phyloP scores from a whole-genome alignment of 1,284 basidiomycete genomes.

The Ceratobasidium sp. region DNA sequence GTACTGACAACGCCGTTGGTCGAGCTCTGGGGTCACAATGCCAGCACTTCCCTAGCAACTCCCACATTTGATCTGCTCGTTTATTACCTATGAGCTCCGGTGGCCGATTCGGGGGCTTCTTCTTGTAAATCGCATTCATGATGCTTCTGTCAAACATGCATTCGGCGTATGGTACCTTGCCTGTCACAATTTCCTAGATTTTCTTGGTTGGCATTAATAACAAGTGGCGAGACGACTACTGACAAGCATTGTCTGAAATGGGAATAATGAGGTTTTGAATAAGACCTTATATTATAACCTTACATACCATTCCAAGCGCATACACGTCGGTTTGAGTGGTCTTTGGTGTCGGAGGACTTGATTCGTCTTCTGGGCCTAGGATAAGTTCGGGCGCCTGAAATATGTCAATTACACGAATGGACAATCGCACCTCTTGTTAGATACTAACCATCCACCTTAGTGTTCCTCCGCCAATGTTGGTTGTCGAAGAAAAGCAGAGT shows the following conservation, averaged over 20 bases:
- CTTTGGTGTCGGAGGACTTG: not conserved
- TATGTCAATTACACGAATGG: no score
- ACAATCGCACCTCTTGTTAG: no score
- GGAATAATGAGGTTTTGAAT: not conserved
- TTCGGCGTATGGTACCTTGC: not conserved
- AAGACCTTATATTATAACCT: not conserved
- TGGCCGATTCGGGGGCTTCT: not conserved
- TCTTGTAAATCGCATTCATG: not conserved
- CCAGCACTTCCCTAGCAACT: not conserved
- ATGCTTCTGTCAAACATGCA: not conserved
- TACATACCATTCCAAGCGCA: conserved; percentile 14
- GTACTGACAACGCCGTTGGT: not conserved
- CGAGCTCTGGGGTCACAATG: not conserved
- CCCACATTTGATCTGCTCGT: not conserved
- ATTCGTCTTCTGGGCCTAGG: not conserved
- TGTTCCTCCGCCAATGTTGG: conserved; percentile 5
- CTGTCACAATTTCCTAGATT: not conserved
- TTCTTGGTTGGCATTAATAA: not conserved
- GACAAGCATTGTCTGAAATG: not conserved
- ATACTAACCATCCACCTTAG: conserved; percentile 6
- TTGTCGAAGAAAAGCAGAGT: not conserved
- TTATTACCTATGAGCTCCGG: not conserved
- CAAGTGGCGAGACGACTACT: not conserved
- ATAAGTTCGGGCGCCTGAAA: conserved; percentile 4
- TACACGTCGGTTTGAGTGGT: not conserved